Evolutionary conservation across 805 yeast species (phyloP), one percentile per base, ranked within the genome.

Genomic region (Kodamaea kaohsiungensis): DNA sequence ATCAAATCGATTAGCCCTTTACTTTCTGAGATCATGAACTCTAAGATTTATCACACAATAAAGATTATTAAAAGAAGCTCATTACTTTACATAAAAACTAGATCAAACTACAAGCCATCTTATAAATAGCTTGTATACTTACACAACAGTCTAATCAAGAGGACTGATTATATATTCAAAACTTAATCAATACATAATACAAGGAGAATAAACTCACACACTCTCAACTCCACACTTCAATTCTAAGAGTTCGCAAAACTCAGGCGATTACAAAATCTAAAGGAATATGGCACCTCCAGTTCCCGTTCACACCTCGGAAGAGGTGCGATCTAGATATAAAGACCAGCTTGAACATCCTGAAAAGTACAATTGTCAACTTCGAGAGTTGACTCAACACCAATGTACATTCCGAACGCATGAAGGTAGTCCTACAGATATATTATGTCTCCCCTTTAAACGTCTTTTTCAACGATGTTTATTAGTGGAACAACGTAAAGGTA

Each of bases 361-460:
- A 3, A 66, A 70, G 51, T 67, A 70, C 57, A 49, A 68, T 8
- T 76, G 80, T 56, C 59, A 64, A 12, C 61, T 71, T 27, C 71
- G 64, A 52, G 65, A 73, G 18, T 53, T 76, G 19, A 65, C 72
- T 1, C 80, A 76, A 53, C 69, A 71, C 59, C 79, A 76, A 57
- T 76, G 80, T 56, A 76, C 80, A 3, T 76, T 75, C 54, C 64
- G 61, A 45, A 60, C 71, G 15, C 62, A 65, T 42, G 52, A 57
- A 30, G 51, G 58, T 37, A 54, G 55, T n/a, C 64, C 68, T 2
- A 71, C 69, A 33, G 72, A 72, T 53, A 73, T 74, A 40, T 67
- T 76, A 27, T 76, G 80, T 53, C 60, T 76, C 30, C 80, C 80
- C 13, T 76, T 76, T 60, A 75, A 72, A 51, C 55, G 80, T 46